phyloP scores from a whole-genome alignment of 768 basidiomycete species.

The Ephemerocybe angulata region DNA sequence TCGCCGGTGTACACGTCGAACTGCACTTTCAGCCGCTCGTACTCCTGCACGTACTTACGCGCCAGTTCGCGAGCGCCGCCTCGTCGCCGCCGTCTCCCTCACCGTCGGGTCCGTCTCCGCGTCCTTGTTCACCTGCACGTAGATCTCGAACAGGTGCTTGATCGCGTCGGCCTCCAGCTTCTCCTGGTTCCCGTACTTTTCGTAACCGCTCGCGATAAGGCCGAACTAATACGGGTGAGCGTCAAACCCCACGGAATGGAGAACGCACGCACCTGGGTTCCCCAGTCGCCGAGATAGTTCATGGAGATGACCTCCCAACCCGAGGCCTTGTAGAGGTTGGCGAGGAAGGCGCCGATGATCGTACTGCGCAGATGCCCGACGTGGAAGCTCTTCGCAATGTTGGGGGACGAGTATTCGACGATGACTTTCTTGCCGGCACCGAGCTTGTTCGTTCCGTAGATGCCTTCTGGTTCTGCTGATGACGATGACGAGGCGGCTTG shows the following conservation, averaged over 20 bases:
- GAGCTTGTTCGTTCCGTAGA: constrained; percentile 77
- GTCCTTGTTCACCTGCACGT: constrained; percentile 91
- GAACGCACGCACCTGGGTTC: constrained; percentile 82
- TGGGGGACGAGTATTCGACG: constrained; percentile 93
- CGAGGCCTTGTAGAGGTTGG: constrained; percentile 85
- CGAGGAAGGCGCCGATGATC: constrained; percentile 96
- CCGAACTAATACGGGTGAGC: constrained; percentile 54
- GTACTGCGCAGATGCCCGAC: constrained; percentile 95
- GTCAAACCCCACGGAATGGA: neutral
- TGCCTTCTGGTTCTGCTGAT: constrained; percentile 18
- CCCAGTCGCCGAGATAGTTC: constrained; percentile 99
- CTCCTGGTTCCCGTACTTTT: constrained; percentile 85
- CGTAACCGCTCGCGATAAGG: constrained; percentile 85
- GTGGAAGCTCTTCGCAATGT: constrained; percentile 98
- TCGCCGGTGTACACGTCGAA: constrained; percentile 95
- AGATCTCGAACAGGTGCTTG: constrained; percentile 91
- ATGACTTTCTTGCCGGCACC: constrained; percentile 81
- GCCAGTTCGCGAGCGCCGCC: constrained; percentile 81
- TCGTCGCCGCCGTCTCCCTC: constrained; percentile 83
- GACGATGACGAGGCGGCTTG: neutral
- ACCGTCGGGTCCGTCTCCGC: constrained; percentile 68
- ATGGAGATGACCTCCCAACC: constrained; percentile 90
- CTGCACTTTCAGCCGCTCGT: constrained; percentile 81
- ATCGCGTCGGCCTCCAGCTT: constrained; percentile 85
- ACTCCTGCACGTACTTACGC: constrained; percentile 86